Conservation (phyloP, 176 grass and related monocot genomes). For the Zea luxurians region DNA sequence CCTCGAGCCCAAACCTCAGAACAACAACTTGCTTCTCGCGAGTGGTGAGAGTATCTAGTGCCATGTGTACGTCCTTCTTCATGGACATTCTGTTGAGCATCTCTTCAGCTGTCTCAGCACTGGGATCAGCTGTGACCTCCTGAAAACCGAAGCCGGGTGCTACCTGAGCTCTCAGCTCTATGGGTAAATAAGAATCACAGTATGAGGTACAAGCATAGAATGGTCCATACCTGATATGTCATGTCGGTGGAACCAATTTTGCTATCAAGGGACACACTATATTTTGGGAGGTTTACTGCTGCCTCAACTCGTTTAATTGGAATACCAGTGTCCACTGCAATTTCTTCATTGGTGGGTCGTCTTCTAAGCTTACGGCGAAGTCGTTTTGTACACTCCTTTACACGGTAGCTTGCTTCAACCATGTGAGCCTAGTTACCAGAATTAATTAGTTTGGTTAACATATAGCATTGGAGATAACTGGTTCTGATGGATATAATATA, state of each 20-base stretch:
- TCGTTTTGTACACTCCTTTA: slow-evolving; percentile 60
- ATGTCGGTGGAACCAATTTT: slow-evolving; percentile 65
- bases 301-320: slow-evolving; percentile 63
- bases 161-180: not conserved
- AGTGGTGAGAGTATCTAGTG: slow-evolving; percentile 59
- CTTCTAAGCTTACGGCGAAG: slow-evolving; percentile 59
- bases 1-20: slow-evolving; percentile 71
- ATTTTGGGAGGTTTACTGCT: slow-evolving; percentile 67
- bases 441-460: slow-evolving; percentile 12
- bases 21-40: slow-evolving; percentile 66
- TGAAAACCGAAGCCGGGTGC: slow-evolving; percentile 39
- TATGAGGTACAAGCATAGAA: not conserved
- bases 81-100: slow-evolving; percentile 75
- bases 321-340: slow-evolving; percentile 61
- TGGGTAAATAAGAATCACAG: not conserved
- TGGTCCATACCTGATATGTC: slow-evolving; percentile 60
- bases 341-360: slow-evolving; percentile 57
- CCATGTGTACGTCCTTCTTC: slow-evolving; percentile 63
- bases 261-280: slow-evolving; percentile 61
- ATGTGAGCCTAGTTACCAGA: slow-evolving; percentile 53
- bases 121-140: slow-evolving; percentile 78
- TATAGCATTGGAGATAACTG: slow-evolving; percentile 4
- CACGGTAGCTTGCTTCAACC: slow-evolving; percentile 73
- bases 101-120: slow-evolving; percentile 70
- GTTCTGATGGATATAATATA: slow-evolving; percentile 5